These are phyloP conservation scores for Quillaja saponaria DNA, from an alignment of 306 rosid genomes.

Conservation along the genomic window DNA sequence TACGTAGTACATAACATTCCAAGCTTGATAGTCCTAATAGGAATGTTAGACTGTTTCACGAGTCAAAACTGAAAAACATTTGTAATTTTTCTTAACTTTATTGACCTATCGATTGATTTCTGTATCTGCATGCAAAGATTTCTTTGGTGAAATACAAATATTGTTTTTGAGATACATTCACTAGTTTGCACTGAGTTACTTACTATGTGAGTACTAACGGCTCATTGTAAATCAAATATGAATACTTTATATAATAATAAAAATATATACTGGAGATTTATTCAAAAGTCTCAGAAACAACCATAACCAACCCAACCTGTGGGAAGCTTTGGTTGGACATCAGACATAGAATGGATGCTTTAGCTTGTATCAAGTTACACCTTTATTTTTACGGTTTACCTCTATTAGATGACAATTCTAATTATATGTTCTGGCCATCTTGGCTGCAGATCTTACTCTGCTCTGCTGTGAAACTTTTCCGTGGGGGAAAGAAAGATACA, in stretches of 20 bases:
- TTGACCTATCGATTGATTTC: too few relatives aligned
- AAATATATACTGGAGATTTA: too few relatives aligned
- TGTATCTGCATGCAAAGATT: too few relatives aligned
- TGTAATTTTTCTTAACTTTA: too few relatives aligned
- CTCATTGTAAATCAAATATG: too few relatives aligned
- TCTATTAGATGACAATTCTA: neutral
- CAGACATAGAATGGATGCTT: neutral
- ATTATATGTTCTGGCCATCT: neutral
- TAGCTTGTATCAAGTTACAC: neutral
- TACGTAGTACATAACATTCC: too few relatives aligned
- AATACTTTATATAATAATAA: too few relatives aligned
- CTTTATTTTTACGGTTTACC: neutral
- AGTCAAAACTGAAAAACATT: too few relatives aligned
- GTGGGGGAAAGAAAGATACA: conserved; percentile 54
- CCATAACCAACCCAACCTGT: neutral
- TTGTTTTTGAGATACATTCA: too few relatives aligned
- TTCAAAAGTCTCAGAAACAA: neutral
- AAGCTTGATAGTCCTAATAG: neutral
- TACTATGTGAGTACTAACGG: too few relatives aligned
- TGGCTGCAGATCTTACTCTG: conserved; percentile 49
- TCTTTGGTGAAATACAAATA: too few relatives aligned
- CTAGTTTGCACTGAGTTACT: too few relatives aligned
- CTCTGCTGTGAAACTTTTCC: conserved; percentile 53
- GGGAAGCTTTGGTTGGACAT: neutral
- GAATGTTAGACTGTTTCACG: neutral